Base-by-base conservation (phyloP, 148 eudicot species). In the Polygonum aviculare region DNA sequence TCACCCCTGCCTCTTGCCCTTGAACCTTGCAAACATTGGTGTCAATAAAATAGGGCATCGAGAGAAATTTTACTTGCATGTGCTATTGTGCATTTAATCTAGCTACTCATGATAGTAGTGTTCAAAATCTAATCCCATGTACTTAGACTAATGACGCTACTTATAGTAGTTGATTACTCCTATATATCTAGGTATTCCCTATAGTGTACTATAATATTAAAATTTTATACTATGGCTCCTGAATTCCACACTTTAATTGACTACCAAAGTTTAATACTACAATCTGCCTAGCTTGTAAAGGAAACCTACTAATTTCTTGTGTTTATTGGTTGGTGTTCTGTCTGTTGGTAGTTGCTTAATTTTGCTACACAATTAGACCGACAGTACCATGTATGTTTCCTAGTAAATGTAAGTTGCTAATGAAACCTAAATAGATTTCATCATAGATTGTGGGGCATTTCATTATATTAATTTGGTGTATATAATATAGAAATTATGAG, bases 321-420 rank as follows among this genome's bases (percentile, higher is more conserved):
- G 74, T 74, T 74, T 67, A 22, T 10, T 69, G 70, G 72, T 74
- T 31, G 36, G 69, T 60, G 26, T 9, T 31, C 36, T 67, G 72
- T 67, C 45, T 67, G 45, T 44, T 14, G 41, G 72, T 16, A 67
- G 44, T 67, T 21, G 38, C 44, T 36, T 5, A 67, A 16, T 67
- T 67, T 67, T 67, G 44, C 44, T 67, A 67, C 72, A 67, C 72
- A 67, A 67, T 67, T 67, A 67, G 44, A 36, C 72, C 44, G 72
- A 38, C 72, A 67, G 2, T 38, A 36, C 3, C 19, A 36, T 35
- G 72, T 2, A 67, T 67, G 72, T 36, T 38, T 38, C 72, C 72
- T 67, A 44, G 26, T 57, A 35, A 67, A 26, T 26, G 31, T 36
- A 3, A 67, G 72, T 36, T 67, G 44, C 44, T 67, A 35, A 67